Evolutionary conservation across 75 land plant genomes (phyloP), one percentile per base, ranked within the genome.

Genomic region (Chamaecyparis obtusa): DNA sequence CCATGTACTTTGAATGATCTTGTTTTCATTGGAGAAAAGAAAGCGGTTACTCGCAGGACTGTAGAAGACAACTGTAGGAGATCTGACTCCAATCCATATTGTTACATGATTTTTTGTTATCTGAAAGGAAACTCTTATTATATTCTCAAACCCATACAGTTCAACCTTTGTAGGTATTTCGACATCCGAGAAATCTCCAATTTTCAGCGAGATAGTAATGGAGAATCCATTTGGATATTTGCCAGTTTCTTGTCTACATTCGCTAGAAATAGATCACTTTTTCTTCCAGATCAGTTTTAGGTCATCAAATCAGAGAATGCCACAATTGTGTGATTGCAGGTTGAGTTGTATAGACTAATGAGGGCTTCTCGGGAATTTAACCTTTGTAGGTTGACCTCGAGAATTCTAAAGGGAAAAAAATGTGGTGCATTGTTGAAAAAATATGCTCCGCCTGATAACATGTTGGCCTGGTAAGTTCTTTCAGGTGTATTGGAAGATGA

Each of bases 341-440:
- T 92, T 1, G 92, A 88, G 35, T 32, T 54, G 86, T 92, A 80
- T 78, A 88, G 90, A 24, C 90, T 85, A 44, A 88, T 89, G 1
- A 44, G 67, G 14, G 80, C 80, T 84, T 87, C 89, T 71, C 87
- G 81, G 76, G 91, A 86, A 21, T 14, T 72, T 35, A 60, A 82
- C 17, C 91, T 92, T 1, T 83, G 37, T 5, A 85, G 75, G 33
- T 89, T 89, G 88, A 89, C 86, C 33, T 93, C 90, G 24, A 94
- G 30, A 35, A 85, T 78, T 90, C 95, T 90, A 86, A 92, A 94
- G 24, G 74, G 80, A 9, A 36, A 77, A 36, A 77, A 36, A 44
- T 77, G 41, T 76, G 81, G 87, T 35, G 60, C 78, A 24, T 9
- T 32, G 89, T 87, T 83, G 19, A 9, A 76, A 24, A 90, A 51